phyloP scores from a whole-genome alignment of 2,329 filamentous ascomycete species.

The Apiospora malaysiana region DNA sequence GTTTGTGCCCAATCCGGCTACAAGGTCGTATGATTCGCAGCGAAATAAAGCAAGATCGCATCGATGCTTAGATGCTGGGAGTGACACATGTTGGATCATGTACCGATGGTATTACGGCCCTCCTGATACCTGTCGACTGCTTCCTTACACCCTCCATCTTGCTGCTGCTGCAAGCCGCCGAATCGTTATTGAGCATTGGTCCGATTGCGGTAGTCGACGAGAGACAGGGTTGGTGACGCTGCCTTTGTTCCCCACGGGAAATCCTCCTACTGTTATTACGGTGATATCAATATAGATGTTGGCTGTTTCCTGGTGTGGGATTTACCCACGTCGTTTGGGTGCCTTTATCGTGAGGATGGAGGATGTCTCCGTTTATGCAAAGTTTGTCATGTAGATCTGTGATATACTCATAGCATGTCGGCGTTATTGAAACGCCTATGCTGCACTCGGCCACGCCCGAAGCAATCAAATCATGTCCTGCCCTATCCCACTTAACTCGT shows the following conservation, averaged over 20 bases:
- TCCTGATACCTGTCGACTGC: not conserved
- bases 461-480: not conserved
- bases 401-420: not conserved
- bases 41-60: not conserved
- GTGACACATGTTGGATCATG: not conserved
- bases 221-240: not conserved
- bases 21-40: not conserved
- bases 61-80: not conserved
- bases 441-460: not conserved
- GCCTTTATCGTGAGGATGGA: not conserved
- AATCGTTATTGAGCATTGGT: not conserved
- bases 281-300: slow-evolving; percentile 14
- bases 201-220: not conserved
- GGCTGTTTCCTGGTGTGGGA: not conserved
- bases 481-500: not conserved
- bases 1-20: not conserved
- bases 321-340: slow-evolving; percentile 1
- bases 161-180: not conserved
- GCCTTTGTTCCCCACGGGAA: not conserved
- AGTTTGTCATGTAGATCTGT: not conserved
- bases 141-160: not conserved
- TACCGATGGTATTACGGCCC: not conserved
- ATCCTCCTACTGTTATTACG: not conserved
- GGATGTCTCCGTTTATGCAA: not conserved
- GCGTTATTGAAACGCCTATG: not conserved